Evolutionary conservation across 306 rosid genomes (phyloP).

Genomic region (Trifolium pratense): DNA sequence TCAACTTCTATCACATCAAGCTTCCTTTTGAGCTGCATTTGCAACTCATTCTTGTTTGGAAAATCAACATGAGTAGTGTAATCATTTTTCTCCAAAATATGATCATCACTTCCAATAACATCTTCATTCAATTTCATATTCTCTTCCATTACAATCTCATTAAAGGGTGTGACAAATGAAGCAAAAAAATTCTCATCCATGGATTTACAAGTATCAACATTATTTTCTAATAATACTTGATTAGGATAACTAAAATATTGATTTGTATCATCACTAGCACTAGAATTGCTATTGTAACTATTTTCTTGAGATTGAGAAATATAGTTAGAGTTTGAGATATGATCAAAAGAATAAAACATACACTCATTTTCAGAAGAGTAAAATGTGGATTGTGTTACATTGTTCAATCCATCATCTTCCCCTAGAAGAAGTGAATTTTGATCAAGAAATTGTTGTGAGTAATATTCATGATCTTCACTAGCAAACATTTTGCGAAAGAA

Average conservation of each 20-base stretch:
- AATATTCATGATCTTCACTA: conserved; percentile 54
- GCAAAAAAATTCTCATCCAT: conserved; percentile 44
- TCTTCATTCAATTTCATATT: conserved; percentile 45
- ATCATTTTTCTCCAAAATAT: conserved; percentile 37
- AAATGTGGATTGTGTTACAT: conserved; percentile 43
- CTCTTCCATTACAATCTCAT: conserved; percentile 54
- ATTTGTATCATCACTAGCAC: conserved; percentile 38
- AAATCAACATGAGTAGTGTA: conserved; percentile 33
- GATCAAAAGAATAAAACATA: conserved; percentile 58
- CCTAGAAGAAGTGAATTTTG: conserved; percentile 50
- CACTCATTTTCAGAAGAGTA: conserved; percentile 44
- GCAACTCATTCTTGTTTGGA: conserved; percentile 31
- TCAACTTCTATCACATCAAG: conserved; percentile 42
- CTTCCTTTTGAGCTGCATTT: conserved; percentile 61
- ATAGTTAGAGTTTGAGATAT: conserved; percentile 51
- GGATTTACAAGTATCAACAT: background rate
- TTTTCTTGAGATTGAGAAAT: conserved; percentile 66
- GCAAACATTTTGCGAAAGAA: conserved; percentile 56
- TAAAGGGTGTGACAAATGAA: conserved; percentile 47
- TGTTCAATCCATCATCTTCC: conserved; percentile 52
- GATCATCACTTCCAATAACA: conserved; percentile 15
- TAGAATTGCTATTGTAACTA: conserved; percentile 47
- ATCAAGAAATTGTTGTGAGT: conserved; percentile 54
- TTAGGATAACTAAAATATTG: conserved; percentile 40
- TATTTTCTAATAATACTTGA: conserved; percentile 30